Conservation (phyloP, 495 filamentous ascomycete genomes). For the Melanomma pulvis-pyrius region DNA sequence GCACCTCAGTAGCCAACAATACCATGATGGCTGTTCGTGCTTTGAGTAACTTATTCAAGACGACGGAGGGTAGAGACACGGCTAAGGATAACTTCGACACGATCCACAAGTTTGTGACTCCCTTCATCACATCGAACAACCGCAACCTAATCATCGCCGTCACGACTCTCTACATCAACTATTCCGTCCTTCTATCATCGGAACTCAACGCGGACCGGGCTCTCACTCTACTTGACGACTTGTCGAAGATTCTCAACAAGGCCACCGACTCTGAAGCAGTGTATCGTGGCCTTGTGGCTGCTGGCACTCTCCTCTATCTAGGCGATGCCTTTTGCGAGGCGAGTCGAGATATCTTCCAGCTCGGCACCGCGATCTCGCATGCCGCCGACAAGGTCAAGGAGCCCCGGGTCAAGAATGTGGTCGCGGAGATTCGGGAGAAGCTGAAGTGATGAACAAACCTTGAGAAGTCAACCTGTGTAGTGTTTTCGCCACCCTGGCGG, state of each 20-base stretch:
- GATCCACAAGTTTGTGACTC: constrained; percentile 38
- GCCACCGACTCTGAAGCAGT: constrained; percentile 80
- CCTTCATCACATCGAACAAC: constrained; percentile 58
- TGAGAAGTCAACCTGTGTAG: neutral
- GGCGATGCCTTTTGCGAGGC: constrained; percentile 53
- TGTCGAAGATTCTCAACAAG: constrained; percentile 61
- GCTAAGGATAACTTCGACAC: constrained; percentile 61
- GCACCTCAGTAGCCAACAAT: constrained; percentile 63
- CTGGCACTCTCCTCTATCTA: constrained; percentile 72
- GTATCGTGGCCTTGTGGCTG: constrained; percentile 78
- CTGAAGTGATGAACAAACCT: constrained; percentile 4
- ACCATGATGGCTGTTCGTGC: constrained; percentile 83
- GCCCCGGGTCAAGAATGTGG: constrained; percentile 60
- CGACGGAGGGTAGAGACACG: constrained; percentile 66
- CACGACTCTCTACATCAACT: constrained; percentile 84
- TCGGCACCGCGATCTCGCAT: constrained; percentile 47
- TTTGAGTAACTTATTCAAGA: constrained; percentile 86
- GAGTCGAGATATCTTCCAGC: constrained; percentile 53
- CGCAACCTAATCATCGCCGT: constrained; percentile 80
- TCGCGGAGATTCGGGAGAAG: constrained; percentile 58
- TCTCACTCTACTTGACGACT: constrained; percentile 62
- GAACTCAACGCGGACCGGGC: constrained; percentile 56
- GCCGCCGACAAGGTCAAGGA: constrained; percentile 55
- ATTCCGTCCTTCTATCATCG: constrained; percentile 58
- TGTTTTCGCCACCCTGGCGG: neutral